Conservation (phyloP, 208 protist genomes). For the Entamoeba nuttalli region DNA sequence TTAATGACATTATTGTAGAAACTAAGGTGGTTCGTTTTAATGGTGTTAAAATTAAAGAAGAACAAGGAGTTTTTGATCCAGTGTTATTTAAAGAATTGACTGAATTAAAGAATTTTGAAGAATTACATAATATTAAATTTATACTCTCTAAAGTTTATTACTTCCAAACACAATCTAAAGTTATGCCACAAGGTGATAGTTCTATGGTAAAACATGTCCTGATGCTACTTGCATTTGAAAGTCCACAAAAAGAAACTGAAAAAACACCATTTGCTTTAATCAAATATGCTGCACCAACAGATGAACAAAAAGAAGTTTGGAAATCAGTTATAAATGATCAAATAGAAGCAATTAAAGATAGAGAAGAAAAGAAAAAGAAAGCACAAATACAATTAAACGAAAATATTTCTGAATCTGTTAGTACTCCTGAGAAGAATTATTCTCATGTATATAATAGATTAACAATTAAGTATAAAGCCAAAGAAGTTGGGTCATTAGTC, state of each 20-base stretch:
- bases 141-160: background rate
- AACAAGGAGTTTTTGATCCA: background rate
- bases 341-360: background rate
- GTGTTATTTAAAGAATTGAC: background rate
- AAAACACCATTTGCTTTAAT: background rate
- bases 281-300: background rate
- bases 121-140: background rate
- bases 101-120: background rate
- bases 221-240: background rate
- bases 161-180: background rate
- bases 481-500: background rate
- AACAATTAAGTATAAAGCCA: background rate
- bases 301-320: background rate
- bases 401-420: background rate
- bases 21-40: background rate
- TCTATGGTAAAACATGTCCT: background rate
- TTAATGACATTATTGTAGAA: background rate
- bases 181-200: background rate
- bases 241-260: background rate
- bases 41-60: background rate
- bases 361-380: background rate
- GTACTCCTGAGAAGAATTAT: background rate
- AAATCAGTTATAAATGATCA: background rate
- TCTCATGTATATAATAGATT: background rate
- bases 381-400: background rate